Conservation (phyloP, 495 filamentous ascomycete genomes). For the Xylaria castorea region DNA sequence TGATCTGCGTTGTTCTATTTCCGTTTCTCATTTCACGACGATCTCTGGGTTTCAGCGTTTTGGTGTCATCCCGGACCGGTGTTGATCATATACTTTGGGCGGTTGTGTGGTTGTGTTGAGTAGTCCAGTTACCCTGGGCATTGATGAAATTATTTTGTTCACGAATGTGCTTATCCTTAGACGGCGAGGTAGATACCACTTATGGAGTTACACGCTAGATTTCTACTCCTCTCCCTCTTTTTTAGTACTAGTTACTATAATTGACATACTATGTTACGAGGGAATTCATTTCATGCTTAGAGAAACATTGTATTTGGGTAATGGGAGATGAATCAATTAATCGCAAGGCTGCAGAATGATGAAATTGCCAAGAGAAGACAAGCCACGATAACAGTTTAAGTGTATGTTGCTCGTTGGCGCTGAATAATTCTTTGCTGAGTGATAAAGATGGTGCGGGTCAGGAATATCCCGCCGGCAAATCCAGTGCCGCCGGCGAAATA, state of each 20-base stretch:
- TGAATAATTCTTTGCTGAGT: slow-evolving; percentile 3
- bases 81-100: slow-evolving; percentile 27
- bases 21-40: neutral
- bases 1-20: slow-evolving; percentile 26
- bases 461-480: neutral
- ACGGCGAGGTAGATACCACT: slow-evolving; percentile 45
- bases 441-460: neutral
- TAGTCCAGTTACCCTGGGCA: neutral
- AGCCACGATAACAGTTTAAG: neutral
- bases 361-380: neutral
- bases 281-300: neutral
- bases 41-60: slow-evolving; percentile 10
- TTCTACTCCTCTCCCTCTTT: neutral
- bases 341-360: neutral
- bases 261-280: neutral
- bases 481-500: neutral
- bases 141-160: slow-evolving; percentile 23
- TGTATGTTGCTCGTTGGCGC: neutral
- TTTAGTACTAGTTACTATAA: neutral
- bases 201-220: slow-evolving; percentile 32
- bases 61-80: neutral
- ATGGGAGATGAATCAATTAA: neutral
- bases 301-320: neutral
- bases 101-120: neutral
- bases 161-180: slow-evolving; percentile 31